Evolutionary conservation across 2,329 filamentous ascomycete species (phyloP).

Genomic region (Tolypocladium amazonense): DNA sequence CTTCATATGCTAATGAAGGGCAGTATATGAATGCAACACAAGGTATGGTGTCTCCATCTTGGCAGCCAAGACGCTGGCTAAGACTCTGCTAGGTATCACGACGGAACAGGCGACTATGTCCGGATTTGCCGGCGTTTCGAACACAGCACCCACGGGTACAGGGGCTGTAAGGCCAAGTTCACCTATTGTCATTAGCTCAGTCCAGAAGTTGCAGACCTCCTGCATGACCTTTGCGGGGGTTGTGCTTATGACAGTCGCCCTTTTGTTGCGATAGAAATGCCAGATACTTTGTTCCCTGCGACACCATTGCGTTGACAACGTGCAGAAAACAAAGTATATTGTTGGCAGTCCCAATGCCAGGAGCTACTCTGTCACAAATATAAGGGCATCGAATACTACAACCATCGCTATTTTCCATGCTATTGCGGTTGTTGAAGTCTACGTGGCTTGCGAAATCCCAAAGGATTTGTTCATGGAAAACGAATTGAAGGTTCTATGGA

Average conservation of each 20-base stretch:
- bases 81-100: not conserved
- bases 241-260: not conserved
- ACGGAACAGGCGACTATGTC: not conserved
- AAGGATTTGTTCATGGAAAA: no score
- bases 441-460: no score
- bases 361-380: no score
- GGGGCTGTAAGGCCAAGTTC: not conserved
- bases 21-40: not conserved
- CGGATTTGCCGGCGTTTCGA: not conserved
- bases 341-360: no score
- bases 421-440: no score
- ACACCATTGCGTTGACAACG: not conserved
- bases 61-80: not conserved
- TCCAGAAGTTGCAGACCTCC: not conserved
- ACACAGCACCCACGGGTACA: not conserved
- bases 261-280: not conserved
- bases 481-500: no score
- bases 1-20: not conserved
- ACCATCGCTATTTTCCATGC: no score
- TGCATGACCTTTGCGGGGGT: not conserved
- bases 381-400: no score
- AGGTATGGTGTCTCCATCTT: not conserved
- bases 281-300: no score
- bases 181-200: not conserved
- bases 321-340: no score